Base-by-base conservation (phyloP, 495 filamentous ascomycete species). In the Penicillium pancosmium region DNA sequence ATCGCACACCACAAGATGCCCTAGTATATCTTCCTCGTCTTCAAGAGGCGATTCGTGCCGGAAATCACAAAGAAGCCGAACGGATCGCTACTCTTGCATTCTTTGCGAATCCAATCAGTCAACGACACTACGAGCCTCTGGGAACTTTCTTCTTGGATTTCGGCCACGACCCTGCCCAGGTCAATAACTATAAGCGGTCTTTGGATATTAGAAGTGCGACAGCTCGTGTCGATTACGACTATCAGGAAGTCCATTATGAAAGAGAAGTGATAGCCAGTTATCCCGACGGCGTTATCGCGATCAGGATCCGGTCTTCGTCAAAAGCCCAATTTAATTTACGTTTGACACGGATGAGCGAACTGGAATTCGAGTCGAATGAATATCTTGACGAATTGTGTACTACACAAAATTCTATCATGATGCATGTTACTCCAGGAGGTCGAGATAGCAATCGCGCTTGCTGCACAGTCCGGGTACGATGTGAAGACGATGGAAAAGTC, bases 91-190 rank as follows among this genome's bases (percentile, higher is more conserved):
- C 73, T 40, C 48, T 61, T 15, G 73, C 72, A 5, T 79, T 80
- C 57, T 77, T 73, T 47, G 74, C 71, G 21, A 77, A 68, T 19
- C 79, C 82, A n/a, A 73, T 69, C 25, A 69, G 65, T 16, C 73
- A 77, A 44, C 70, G 76, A 15, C 66, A 76, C n/a, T 83, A 83
- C 52, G 72, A 83, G 40, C 74, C 78, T 25, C 70, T 81, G 2
- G 79, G 73, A 3, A 72, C 75, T 34, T 46, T 82, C 9, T 74
- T 68, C 25, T 33, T 84, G 27, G 74, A 82, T 48, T 79, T 84
- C 63, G 75, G 68, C 12, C 76, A 80, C 52, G 41, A 59, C 7
- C 41, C 53, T 0, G 54, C 66, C 5, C 57, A 68, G 8, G 60
- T 80, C 15, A 68, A 62, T 2, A 56, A 59, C 3, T 84, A 84